Evolutionary conservation across 1,284 basidiomycete genomes (phyloP).

Genomic region (Moesziomyces parantarcticus): DNA sequence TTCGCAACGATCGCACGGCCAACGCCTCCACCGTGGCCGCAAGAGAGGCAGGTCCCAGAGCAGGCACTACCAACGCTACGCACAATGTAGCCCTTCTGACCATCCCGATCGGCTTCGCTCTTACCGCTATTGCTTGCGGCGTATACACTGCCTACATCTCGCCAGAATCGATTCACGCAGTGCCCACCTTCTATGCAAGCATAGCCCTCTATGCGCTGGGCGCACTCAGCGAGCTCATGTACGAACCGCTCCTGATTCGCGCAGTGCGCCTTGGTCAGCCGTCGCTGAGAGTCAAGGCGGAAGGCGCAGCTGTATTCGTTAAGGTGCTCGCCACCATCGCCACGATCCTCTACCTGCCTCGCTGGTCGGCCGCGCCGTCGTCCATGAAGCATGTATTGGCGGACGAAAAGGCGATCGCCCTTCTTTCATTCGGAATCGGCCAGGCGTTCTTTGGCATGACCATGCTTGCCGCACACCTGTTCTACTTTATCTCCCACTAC

Average conservation of each 20-base stretch:
- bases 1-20: conserved; percentile 23
- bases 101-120: conserved; percentile 43
- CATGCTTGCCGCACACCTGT: conserved; percentile 26
- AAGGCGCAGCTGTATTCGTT: conserved; percentile 52
- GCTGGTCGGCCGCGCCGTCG: conserved; percentile 1
- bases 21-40: too few relatives aligned
- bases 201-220: conserved; percentile 58
- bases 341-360: conserved; percentile 18
- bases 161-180: conserved; percentile 31
- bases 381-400: neutral
- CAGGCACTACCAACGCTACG: conserved; percentile 16
- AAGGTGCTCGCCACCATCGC: conserved; percentile 53
- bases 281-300: conserved; percentile 55
- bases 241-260: conserved; percentile 61
- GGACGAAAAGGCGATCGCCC: conserved; percentile 26
- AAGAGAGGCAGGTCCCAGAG: conserved; percentile 3
- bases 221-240: conserved; percentile 55
- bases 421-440: conserved; percentile 61
- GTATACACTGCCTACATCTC: conserved; percentile 47
- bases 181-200: conserved; percentile 40
- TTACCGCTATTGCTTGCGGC: conserved; percentile 31
- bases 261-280: conserved; percentile 50
- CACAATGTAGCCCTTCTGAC: conserved; percentile 63
- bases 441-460: conserved; percentile 53
- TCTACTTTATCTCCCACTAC: conserved; percentile 70